Evolutionary conservation across 2,329 filamentous ascomycete species (phyloP), one percentile per base, ranked within the genome.

Genomic region (Ophiocordyceps camponoti-floridani): DNA sequence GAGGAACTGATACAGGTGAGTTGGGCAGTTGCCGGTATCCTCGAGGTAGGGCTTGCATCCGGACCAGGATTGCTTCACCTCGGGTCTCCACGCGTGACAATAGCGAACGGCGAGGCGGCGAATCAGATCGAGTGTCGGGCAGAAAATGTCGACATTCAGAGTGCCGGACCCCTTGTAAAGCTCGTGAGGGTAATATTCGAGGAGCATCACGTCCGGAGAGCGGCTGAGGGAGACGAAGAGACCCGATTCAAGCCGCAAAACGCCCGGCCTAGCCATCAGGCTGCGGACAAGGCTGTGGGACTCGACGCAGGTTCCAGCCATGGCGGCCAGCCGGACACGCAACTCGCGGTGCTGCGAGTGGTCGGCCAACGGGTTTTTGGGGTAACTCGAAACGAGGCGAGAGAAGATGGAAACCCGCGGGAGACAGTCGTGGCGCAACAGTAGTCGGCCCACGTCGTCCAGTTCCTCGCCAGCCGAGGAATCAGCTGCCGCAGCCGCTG

Each of bases 1-100:
- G 7, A 67, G 54, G 30, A 69, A 66, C 43, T 67, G 62, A 49
- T 66, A 68, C 1, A 67, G 53, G 44, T 69, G 66, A 5, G 54
- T 52, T 0, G 66, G 66, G 28, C 59, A 60, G 13, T 53, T 51
- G 42, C 57, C 50, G 37, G 48, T 52, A 18, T 54, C 53, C 10
- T 50, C 44, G 3, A 48, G 46, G 44, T 63, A 59, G 2, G 54
- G 46, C 8, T 54, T 54, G 9, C 62, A 60, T 35, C 65, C 68
- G 2, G 51, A 42, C 4, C 47, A 46, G 47, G 64, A 68, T 11
- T 57, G 16, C 41, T 14, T 26, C 3, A 48, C 50, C 19, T 55
- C 48, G n/a, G 57, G 53, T 41, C 62, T 56, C 66, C 66, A 69
- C 27, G 57, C 56, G 43, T 63, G 60, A 42, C 59, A 63, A 48